A percentile compares a stretch with the other conserved stretches of the same genome.
phyloP scores from a whole-genome alignment of 768 basidiomycete genomes.

The Phallus indusiatus region DNA sequence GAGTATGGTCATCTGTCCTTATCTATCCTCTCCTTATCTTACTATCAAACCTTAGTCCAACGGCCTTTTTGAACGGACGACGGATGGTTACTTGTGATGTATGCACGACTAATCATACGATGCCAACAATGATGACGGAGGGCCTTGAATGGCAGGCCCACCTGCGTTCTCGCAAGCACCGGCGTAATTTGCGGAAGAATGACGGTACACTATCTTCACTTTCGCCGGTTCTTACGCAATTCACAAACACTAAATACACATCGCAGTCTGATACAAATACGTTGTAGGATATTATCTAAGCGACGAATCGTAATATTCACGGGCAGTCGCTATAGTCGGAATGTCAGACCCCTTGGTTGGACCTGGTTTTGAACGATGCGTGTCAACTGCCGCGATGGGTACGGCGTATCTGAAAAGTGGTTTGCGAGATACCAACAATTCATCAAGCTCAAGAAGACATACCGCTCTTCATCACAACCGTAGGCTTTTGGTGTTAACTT shows the following conservation, averaged over 20 bases:
- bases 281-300: background rate
- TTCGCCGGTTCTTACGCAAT: background rate
- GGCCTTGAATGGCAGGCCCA: constrained; percentile 48
- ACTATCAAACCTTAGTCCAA: constrained; percentile 36
- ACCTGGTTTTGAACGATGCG: constrained; percentile 62
- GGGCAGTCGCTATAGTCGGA: constrained; percentile 15
- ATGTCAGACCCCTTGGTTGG: constrained; percentile 14
- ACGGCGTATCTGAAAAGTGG: constrained; percentile 56
- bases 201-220: too few relatives aligned
- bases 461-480: constrained; percentile 96
- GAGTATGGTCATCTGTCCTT: constrained; percentile 27
- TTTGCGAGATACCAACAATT: background rate
- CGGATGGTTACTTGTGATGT: constrained; percentile 48
- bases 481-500: constrained; percentile 98
- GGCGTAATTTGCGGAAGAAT: constrained; percentile 22
- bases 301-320: constrained; percentile 26
- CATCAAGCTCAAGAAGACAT: constrained; percentile 10
- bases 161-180: constrained; percentile 45
- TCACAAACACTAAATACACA: background rate
- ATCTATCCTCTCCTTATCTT: background rate
- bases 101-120: constrained; percentile 48
- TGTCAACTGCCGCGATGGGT: constrained; percentile 90
- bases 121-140: constrained; percentile 58
- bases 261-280: background rate
- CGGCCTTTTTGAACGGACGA: constrained; percentile 42